Base-by-base conservation (phyloP, 352 stramenopile genomes). In the Lagenidium sp. region DNA sequence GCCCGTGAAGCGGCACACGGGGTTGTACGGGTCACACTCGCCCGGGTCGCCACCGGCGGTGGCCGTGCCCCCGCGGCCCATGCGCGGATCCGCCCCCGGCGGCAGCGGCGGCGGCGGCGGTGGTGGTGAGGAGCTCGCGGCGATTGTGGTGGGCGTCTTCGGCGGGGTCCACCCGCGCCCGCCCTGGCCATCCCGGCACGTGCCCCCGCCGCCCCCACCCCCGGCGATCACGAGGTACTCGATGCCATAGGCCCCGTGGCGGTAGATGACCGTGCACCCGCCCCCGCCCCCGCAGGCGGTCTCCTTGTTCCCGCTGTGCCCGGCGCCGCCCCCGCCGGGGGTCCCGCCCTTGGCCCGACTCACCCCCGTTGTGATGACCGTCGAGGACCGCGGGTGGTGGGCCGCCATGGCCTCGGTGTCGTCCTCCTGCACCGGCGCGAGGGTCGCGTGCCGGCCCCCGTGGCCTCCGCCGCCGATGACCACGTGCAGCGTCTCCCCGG, bases 401-500 rank as follows among this genome's bases (percentile, higher is more conserved):
- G 28, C 28, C 8, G 28, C 49, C 19, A 87, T 50, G 8, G 55
- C 38, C 15, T 54, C 18, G 6, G 35, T 23, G 8, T 67, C 49
- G 18, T 67, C 50, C 20, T 55, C 60, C 11, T 41, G 41, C 15
- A 32, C 50, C 28, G 75, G 63, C 40, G 39, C 26, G 62, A 87
- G 68, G 2, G 46, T 60, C 36, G 66, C 68, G 36, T 63, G 70
- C 25, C 58, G 60, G 10, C 71, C 75, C 18, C 51, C 57, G 26
- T 29, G 57, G 0, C 72, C 72, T 30, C 75, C 72, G 1, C 63
- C 65, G 2, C 75, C 69, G 40, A 85, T 36, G 2, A 59, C 68
- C 21, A 84, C 55, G 36, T 68, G 87, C n/a, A 86, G 50, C 26
- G 65, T 82, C 41, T 90, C 77, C n/a, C 74, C 72, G 29, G 77